Conservation (phyloP, 2,329 filamentous ascomycete genomes). For the Graphiopsis chlorocephala region DNA sequence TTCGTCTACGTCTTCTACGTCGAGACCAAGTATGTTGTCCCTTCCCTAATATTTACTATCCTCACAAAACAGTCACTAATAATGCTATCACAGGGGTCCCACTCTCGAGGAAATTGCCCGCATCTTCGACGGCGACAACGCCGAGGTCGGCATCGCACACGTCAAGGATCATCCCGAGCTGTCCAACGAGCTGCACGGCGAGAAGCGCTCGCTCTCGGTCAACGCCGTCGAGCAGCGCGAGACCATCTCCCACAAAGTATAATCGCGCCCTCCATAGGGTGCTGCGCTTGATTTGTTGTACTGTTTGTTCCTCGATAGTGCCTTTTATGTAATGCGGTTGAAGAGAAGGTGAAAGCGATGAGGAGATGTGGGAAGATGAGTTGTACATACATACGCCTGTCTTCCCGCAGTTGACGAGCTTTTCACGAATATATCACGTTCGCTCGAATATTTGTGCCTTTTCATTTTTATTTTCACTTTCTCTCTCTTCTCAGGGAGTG, state of each 20-base stretch:
- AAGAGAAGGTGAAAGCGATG: not conserved
- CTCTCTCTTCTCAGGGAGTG: not conserved
- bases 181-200: slow-evolving; percentile 7
- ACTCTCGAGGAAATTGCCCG: slow-evolving; percentile 68
- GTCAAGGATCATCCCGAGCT: slow-evolving; percentile 17
- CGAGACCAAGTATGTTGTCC: slow-evolving; percentile 42
- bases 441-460: not conserved
- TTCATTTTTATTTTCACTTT: not conserved
- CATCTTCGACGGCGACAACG: slow-evolving; percentile 67
- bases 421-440: not conserved
- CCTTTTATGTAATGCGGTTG: not conserved
- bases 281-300: not conserved
- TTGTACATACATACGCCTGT: not conserved
- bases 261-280: not conserved
- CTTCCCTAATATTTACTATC: not conserved
- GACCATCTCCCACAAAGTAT: slow-evolving; percentile 12
- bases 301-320: not conserved
- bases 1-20: slow-evolving; percentile 67
- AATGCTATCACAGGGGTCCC: slow-evolving; percentile 51
- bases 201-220: slow-evolving; percentile 9
- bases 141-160: slow-evolving; percentile 35
- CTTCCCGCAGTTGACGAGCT: not conserved
- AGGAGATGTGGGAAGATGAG: not conserved
- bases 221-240: slow-evolving; percentile 9
- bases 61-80: not conserved